Evolutionary conservation across 352 stramenopile species (phyloP).

Genomic region (Halophytophthora batemanensis): DNA sequence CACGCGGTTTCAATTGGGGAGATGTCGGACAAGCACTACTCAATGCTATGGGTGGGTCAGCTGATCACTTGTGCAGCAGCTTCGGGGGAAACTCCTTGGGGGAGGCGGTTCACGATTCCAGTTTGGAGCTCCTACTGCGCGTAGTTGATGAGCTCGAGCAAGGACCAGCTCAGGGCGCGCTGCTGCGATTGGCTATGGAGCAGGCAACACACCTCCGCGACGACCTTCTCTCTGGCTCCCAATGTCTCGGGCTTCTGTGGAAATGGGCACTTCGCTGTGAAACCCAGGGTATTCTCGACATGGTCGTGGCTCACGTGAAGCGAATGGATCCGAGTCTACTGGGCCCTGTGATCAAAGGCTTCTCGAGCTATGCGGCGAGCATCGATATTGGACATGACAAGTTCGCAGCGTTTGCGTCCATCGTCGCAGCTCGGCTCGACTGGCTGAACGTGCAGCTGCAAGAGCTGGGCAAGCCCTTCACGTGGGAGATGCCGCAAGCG

Average conservation of each 20-base stretch:
- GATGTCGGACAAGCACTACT: conserved; percentile 2
- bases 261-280: conserved; percentile 3
- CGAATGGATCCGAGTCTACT: not conserved
- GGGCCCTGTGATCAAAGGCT: not conserved
- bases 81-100: not conserved
- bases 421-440: conserved; percentile 1
- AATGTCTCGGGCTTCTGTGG: conserved; percentile 4
- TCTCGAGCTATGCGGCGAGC: conserved; percentile 1
- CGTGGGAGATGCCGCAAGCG: conserved; percentile 18
- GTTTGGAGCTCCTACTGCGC: conserved; percentile 10
- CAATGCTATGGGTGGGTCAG: conserved; percentile 3
- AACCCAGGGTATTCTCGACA: not conserved
- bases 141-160: conserved; percentile 7
- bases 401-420: not conserved
- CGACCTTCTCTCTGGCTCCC: not conserved
- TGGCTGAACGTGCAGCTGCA: conserved; percentile 3
- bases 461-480: conserved; percentile 1
- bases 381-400: conserved; percentile 5
- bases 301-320: not conserved
- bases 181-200: conserved; percentile 4
- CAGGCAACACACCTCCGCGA: not conserved
- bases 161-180: not conserved
- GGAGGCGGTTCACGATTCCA: not conserved
- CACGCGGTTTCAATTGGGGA: conserved; percentile 12
- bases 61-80: conserved; percentile 1